A percentile compares a stretch with the other conserved stretches of the same genome.
phyloP scores from a whole-genome alignment of 306 rosid species.

The Coriaria nepalensis region DNA sequence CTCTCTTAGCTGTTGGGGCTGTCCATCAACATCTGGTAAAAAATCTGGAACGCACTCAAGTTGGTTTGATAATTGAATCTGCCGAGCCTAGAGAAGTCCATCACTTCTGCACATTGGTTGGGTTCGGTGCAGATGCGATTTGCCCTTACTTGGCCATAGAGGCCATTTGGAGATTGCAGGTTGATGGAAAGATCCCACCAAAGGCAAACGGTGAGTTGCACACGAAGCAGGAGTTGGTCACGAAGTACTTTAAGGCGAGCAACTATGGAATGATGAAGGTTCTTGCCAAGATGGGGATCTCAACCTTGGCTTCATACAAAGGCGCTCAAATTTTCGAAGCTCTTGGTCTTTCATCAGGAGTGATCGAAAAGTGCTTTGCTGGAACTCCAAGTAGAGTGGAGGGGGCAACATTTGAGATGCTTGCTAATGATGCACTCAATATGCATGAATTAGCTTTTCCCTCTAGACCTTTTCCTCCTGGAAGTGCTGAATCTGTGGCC shows the following conservation, averaged over 20 bases:
- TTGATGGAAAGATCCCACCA: slow-evolving; percentile 90
- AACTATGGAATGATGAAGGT: slow-evolving; percentile 98
- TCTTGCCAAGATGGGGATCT: slow-evolving; percentile 99
- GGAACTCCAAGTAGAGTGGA: slow-evolving; percentile 98
- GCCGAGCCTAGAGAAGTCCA: slow-evolving; percentile 99
- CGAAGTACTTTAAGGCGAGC: slow-evolving; percentile 81
- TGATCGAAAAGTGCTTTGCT: slow-evolving; percentile 83
- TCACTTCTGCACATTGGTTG: slow-evolving; percentile 94
- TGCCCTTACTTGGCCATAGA: slow-evolving; percentile 89
- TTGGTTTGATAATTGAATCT: slow-evolving; percentile 85
- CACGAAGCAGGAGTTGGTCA: slow-evolving; percentile 67
- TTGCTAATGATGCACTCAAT: slow-evolving; percentile 63
- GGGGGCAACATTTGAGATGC: slow-evolving; percentile 96
- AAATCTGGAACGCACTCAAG: slow-evolving; percentile 83
- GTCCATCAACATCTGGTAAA: slow-evolving; percentile 92
- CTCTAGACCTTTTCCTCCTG: slow-evolving; percentile 56
- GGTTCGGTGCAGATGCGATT: slow-evolving; percentile 91
- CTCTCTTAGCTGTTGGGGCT: slow-evolving; percentile 90
- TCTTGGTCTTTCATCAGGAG: slow-evolving; percentile 88
- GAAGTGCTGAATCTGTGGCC: slow-evolving; percentile 88
- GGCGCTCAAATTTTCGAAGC: slow-evolving; percentile 99
- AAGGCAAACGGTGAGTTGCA: slow-evolving; percentile 53
- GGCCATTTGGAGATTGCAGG: slow-evolving; percentile 86
- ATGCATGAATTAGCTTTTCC: slow-evolving; percentile 89
- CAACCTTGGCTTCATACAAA: slow-evolving; percentile 96